phyloP scores from a whole-genome alignment of 2,329 filamentous ascomycete genomes.

The Aspergillus puulaauensis region DNA sequence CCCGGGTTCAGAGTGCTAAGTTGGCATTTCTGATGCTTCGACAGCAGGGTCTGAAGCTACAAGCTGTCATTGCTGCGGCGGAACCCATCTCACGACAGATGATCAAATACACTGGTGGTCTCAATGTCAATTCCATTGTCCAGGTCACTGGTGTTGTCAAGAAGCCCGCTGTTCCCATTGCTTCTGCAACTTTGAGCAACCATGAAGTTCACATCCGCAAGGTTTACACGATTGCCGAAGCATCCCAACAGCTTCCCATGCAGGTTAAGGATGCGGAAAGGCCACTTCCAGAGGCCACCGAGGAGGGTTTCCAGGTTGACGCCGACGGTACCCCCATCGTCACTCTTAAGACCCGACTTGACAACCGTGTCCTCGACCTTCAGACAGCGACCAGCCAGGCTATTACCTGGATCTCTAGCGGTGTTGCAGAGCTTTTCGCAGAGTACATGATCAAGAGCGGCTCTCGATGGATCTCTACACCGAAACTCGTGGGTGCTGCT shows the following conservation, averaged over 20 bases:
- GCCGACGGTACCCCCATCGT: slow-evolving; percentile 65
- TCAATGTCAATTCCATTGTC: slow-evolving; percentile 80
- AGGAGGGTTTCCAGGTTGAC: slow-evolving; percentile 50
- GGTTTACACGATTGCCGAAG: slow-evolving; percentile 72
- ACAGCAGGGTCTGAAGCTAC: slow-evolving; percentile 74
- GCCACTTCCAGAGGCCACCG: slow-evolving; percentile 44
- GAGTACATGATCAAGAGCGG: slow-evolving; percentile 74
- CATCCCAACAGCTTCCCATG: slow-evolving; percentile 60
- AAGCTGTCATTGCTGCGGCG: slow-evolving; percentile 71
- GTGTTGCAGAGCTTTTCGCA: slow-evolving; percentile 68
- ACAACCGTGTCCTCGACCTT: slow-evolving; percentile 92
- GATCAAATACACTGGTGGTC: slow-evolving; percentile 82
- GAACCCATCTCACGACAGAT: slow-evolving; percentile 73
- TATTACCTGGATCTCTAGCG: slow-evolving; percentile 70
- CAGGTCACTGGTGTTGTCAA: slow-evolving; percentile 77
- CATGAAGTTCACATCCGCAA: slow-evolving; percentile 87
- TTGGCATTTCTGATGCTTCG: slow-evolving; percentile 87
- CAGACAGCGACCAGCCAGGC: slow-evolving; percentile 88
- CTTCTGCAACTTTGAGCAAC: slow-evolving; percentile 76
- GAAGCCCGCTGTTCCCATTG: slow-evolving; percentile 82
- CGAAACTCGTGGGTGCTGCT: slow-evolving; percentile 83
- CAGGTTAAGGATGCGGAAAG: slow-evolving; percentile 56
- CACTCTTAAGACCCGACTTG: slow-evolving; percentile 77
- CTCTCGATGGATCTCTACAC: slow-evolving; percentile 84
- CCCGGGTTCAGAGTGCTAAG: slow-evolving; percentile 84